Percentiles rank a stretch among this genome's conserved stretches.
These are phyloP conservation scores for Pythium grandisporangium DNA, from an alignment of 352 stramenopile genomes.

Conservation along the genomic window DNA sequence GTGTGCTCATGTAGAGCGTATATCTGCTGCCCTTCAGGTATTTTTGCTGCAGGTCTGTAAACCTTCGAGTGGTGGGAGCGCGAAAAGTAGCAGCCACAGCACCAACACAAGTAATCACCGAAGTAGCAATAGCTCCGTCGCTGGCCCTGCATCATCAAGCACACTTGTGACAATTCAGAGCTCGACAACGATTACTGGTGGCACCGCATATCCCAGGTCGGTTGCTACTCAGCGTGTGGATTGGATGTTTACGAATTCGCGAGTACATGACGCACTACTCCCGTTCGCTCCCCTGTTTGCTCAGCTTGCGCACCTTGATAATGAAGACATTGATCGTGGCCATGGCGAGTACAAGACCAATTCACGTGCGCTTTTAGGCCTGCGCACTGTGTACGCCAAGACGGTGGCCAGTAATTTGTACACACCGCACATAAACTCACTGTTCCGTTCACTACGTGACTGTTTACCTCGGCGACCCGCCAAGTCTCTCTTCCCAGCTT, in stretches of 20 bases:
- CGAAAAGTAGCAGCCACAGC: not conserved
- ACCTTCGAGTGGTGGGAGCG: conserved; percentile 20
- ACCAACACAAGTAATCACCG: conserved; percentile 3
- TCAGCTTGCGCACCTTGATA: conserved; percentile 28
- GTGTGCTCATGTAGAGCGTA: conserved; percentile 37
- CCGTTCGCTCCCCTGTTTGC: conserved; percentile 39
- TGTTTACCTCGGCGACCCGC: conserved; percentile 35
- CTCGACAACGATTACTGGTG: conserved; percentile 17
- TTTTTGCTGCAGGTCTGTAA: conserved; percentile 45
- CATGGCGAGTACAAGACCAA: too few species aligned
- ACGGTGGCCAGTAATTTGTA: conserved; percentile 42
- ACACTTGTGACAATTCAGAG: too few species aligned
- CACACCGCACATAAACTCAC: conserved; percentile 32
- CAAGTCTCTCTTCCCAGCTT: too few species aligned
- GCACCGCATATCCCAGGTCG: conserved; percentile 22
- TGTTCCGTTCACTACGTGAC: conserved; percentile 51
- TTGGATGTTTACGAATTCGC: conserved; percentile 56
- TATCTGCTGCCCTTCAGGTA: conserved; percentile 35
- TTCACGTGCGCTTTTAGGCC: too few species aligned
- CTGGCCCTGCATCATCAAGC: too few species aligned
- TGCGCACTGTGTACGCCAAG: conserved; percentile 55
- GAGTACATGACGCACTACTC: conserved; percentile 28
- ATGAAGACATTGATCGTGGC: too few species aligned
- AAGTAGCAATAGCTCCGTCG: conserved; percentile 6
- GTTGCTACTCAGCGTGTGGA: too few species aligned